These are phyloP conservation scores for Metschnikowia dekortorum DNA, from an alignment of 805 yeast species.

Conservation along the genomic window DNA sequence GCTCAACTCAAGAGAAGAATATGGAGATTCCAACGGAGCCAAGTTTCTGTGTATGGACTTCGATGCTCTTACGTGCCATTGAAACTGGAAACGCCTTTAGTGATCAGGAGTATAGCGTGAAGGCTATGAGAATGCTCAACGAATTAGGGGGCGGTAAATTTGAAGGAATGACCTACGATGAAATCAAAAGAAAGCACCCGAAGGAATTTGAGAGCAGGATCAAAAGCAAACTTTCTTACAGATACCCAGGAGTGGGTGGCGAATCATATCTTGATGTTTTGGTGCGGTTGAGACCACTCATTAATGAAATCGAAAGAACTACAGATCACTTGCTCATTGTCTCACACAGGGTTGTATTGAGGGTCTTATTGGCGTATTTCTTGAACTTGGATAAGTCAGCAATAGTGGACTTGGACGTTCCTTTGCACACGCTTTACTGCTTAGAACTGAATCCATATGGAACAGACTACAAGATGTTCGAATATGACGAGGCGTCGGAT, in stretches of 20 bases:
- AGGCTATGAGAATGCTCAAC: conserved; percentile 89
- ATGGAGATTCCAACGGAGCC: conserved; percentile 51
- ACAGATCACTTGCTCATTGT: conserved; percentile 79
- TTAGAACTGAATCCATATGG: conserved; percentile 94
- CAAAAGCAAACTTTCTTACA: conserved; percentile 71
- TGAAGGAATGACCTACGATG: conserved; percentile 90
- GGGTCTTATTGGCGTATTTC: conserved; percentile 84
- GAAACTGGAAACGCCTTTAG: conserved; percentile 76
- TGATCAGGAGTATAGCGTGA: conserved; percentile 68
- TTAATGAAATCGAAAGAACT: conserved; percentile 88
- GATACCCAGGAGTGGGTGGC: conserved; percentile 97
- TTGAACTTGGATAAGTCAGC: conserved; percentile 74
- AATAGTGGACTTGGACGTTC: conserved; percentile 88
- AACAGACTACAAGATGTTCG: conserved; percentile 87
- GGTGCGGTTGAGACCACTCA: conserved; percentile 81
- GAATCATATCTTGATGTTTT: conserved; percentile 93
- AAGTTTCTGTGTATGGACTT: conserved; percentile 86
- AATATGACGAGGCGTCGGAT: conserved; percentile 72
- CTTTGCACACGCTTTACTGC: conserved; percentile 84
- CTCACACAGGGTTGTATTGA: conserved; percentile 86
- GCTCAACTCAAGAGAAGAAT: conserved; percentile 11
- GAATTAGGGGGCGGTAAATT: conserved; percentile 91
- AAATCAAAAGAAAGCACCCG: conserved; percentile 69
- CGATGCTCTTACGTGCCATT: conserved; percentile 74
- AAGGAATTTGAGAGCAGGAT: conserved; percentile 75